A percentile compares a stretch with the other conserved stretches of the same genome.
Evolutionary conservation across 257 asterid genomes (phyloP).

Genomic region (Capsicum pubescens): DNA sequence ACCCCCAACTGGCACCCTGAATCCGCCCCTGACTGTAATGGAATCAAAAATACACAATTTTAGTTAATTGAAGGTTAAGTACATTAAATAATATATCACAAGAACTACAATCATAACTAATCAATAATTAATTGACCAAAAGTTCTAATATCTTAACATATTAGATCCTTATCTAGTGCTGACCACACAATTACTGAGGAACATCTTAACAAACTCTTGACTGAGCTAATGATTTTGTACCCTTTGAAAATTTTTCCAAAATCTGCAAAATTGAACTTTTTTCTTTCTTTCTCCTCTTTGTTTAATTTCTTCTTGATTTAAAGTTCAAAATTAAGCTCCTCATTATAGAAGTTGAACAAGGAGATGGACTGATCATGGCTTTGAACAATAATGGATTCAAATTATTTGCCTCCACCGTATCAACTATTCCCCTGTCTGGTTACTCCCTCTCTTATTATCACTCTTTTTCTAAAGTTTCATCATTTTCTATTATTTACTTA

Average conservation of each 20-base stretch:
- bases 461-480: not conserved
- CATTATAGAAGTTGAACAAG: not conserved
- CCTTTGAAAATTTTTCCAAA: not conserved
- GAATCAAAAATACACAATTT: not conserved
- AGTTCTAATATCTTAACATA: not conserved
- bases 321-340: not conserved
- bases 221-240: not conserved
- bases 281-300: not conserved
- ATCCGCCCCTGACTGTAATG: not conserved
- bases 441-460: constrained; percentile 22
- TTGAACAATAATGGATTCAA: constrained; percentile 2
- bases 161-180: constrained; percentile 24
- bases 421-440: constrained; percentile 25
- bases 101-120: not conserved
- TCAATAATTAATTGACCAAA: not conserved
- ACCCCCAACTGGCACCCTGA: too few relatives aligned
- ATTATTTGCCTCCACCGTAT: not conserved
- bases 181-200: not conserved
- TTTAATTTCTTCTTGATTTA: not conserved
- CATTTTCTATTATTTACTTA: not conserved
- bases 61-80: not conserved
- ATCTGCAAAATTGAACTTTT: not conserved
- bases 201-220: constrained; percentile 19
- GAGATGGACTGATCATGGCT: constrained; percentile 20
- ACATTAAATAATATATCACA: not conserved